These are phyloP conservation scores for Coniochaeta pulveracea DNA, from an alignment of 2,329 filamentous ascomycete species.

Conservation along the genomic window DNA sequence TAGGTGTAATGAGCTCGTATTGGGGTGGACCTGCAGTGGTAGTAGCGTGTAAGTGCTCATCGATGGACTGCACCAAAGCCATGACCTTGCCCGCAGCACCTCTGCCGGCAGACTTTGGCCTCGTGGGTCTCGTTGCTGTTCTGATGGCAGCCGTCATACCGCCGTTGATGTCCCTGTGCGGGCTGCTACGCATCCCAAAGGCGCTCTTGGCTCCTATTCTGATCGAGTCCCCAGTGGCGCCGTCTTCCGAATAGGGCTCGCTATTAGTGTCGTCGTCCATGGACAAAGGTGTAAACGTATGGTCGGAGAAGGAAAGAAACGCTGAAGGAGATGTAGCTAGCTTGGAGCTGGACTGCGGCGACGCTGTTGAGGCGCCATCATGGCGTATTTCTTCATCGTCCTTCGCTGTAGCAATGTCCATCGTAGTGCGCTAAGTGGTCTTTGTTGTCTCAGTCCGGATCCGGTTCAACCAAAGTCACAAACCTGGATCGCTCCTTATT, in stretches of 20 bases:
- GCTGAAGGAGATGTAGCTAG: constrained; percentile 12
- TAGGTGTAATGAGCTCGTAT: constrained; percentile 19
- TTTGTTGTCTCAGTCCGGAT: too few relatives aligned
- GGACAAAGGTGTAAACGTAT: constrained; percentile 19
- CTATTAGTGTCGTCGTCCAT: constrained; percentile 17
- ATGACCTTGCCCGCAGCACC: constrained; percentile 10
- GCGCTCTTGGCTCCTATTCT: neutral
- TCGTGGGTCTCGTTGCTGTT: constrained; percentile 1
- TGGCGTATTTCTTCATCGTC: constrained; percentile 10
- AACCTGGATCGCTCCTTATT: too few relatives aligned
- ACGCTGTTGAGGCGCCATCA: constrained; percentile 5
- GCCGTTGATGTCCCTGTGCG: constrained; percentile 1
- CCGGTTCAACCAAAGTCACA: too few relatives aligned
- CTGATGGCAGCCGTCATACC: constrained; percentile 4
- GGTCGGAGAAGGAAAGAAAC: constrained; percentile 13
- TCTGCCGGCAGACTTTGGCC: too few relatives aligned
- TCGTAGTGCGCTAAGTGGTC: too few relatives aligned
- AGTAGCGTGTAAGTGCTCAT: constrained; percentile 17
- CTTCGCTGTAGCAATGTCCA: neutral
- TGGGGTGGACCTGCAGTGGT: constrained; percentile 13
- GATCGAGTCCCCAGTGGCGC: neutral
- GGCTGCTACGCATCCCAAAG: neutral
- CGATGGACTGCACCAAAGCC: constrained; percentile 21
- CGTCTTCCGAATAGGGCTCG: constrained; percentile 5
- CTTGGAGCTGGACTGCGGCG: constrained; percentile 4